Base-by-base conservation (phyloP, 352 stramenopile species). In the Phytophthora hibernalis region DNA sequence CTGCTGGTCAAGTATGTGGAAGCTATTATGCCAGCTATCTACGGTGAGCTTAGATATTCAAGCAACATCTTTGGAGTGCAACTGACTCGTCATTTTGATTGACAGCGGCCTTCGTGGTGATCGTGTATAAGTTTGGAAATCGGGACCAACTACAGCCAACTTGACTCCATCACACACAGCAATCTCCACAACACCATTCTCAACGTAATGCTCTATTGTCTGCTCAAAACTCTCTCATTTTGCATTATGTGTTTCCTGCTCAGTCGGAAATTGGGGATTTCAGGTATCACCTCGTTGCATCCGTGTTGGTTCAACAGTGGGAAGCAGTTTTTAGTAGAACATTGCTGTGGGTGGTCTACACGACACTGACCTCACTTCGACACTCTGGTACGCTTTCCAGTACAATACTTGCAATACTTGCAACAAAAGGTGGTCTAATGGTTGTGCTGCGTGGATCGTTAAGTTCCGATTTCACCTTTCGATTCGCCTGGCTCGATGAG, bases 1-100 rank as follows among this genome's bases (percentile, higher is more conserved):
- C 42, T 61, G 1, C 28, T 61, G 6, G 42, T 52, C 24, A 61
- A 61, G 37, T 61, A 61, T 31, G 53, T 61, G 3, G 53, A 61
- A 44, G 53, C 53, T 33, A 48, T 53, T 40, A 15, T 61, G 18
- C 53, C 54, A 61, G 42, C 26, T 9, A 28, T 61, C 11, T 53
- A 61, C n/a, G 54, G 54, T 61, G 16, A 22, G 42, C 52, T 38
- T 2, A 16, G 10, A 31, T 31, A 31, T 7, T 31, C 6, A 7
- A 31, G n/a, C n/a, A n/a, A n/a, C n/a, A n/a, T n/a, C n/a, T n/a
- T 31, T 31, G 1, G 28, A 31, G 10, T 31, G 3, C 28, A 31
- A 31, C 28, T 31, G 10, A 31, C 28, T 31, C 28, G 28, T 31
- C 33, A 38, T 38, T 18, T 9, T 50, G n/a, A n/a, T 15, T 24